Evolutionary conservation across 345 rosid species (phyloP).

Genomic region (Excoecaria agallocha): DNA sequence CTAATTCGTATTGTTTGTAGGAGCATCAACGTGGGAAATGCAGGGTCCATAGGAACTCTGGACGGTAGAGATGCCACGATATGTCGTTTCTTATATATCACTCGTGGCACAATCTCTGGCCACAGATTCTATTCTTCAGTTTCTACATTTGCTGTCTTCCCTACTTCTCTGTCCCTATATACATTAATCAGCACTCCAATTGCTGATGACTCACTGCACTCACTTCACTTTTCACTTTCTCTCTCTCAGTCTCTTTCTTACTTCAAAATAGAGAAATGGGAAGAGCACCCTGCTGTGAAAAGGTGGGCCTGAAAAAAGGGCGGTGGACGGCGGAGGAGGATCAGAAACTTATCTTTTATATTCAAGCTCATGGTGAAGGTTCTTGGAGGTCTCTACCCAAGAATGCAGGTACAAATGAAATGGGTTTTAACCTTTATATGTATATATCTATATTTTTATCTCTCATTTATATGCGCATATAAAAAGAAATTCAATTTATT

Average conservation of each 20-base stretch:
- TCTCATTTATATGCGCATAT: too few species aligned
- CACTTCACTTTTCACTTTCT: background rate
- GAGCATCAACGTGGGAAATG: conserved; percentile 43
- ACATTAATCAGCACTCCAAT: background rate
- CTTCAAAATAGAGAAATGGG: conserved; percentile 39
- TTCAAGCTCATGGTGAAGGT: conserved; percentile 60
- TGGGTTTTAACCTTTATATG: too few species aligned
- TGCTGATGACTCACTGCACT: background rate
- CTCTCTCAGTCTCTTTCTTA: background rate
- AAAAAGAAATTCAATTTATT: too few species aligned
- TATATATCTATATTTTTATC: too few species aligned
- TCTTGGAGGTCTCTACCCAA: conserved; percentile 65
- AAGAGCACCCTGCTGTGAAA: conserved; percentile 70
- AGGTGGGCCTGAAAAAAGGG: conserved; percentile 61
- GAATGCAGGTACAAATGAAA: conserved; percentile 44
- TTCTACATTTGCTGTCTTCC: background rate
- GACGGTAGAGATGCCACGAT: conserved; percentile 73
- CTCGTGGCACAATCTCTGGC: conserved; percentile 44
- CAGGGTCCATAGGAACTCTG: conserved; percentile 35
- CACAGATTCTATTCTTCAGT: background rate
- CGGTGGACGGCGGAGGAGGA: conserved; percentile 69
- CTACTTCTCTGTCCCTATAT: background rate
- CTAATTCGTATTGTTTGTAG: background rate
- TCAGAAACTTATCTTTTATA: conserved; percentile 39
- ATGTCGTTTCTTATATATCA: background rate